Conservation (phyloP, 257 asterid species). For the Sherardia arvensis region DNA sequence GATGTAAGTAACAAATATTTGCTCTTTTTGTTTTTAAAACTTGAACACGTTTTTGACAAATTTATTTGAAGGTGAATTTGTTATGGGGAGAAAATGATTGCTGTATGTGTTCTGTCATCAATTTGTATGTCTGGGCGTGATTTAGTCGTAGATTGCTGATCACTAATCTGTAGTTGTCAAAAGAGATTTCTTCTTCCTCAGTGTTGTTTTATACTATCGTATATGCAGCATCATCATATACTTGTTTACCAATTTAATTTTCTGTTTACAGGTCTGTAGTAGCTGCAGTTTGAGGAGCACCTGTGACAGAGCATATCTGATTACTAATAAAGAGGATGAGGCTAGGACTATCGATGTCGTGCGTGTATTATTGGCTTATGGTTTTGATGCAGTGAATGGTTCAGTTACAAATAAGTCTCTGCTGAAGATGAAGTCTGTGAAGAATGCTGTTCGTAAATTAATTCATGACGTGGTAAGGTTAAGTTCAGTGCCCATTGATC, state of each 20-base stretch:
- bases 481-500: slow-evolving; percentile 94
- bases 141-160: not conserved
- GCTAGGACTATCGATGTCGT: slow-evolving; percentile 79
- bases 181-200: not conserved
- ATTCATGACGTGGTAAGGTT: slow-evolving; percentile 82
- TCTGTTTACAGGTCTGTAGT: slow-evolving; percentile 76
- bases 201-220: not conserved
- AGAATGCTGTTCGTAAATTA: slow-evolving; percentile 67
- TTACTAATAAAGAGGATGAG: slow-evolving; percentile 93
- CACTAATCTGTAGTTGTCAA: not conserved
- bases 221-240: not conserved
- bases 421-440: slow-evolving; percentile 63
- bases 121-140: slow-evolving; percentile 1
- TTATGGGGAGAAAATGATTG: not conserved
- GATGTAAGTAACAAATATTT: slow-evolving; percentile 57
- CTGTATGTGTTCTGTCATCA: not conserved
- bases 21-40: not conserved
- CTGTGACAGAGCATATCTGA: slow-evolving; percentile 84
- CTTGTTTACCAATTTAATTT: not conserved
- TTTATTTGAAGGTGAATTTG: not conserved
- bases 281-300: slow-evolving; percentile 85
- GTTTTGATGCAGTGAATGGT: slow-evolving; percentile 66
- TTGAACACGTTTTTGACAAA: not conserved
- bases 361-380: slow-evolving; percentile 77
- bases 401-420: slow-evolving; percentile 54